Percentiles rank a stretch among this genome's conserved stretches.
Evolutionary conservation across 169 alveolate species (phyloP).

Genomic region (Plasmodium cynomolgi): DNA sequence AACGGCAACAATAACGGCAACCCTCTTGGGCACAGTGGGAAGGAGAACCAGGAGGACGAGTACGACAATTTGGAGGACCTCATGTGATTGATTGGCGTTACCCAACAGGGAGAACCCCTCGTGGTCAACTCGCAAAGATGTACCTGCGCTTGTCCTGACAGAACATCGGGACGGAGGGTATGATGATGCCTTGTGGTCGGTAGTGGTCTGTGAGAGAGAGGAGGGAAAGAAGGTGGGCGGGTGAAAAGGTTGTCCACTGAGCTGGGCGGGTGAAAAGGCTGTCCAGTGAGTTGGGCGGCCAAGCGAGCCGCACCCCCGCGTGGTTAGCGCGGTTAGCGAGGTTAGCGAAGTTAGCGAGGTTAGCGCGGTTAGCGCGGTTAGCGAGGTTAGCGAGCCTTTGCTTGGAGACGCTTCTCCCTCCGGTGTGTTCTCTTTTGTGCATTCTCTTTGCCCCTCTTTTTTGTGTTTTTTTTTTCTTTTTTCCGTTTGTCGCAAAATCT

Average conservation of each 20-base stretch:
- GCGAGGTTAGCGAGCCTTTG: no score
- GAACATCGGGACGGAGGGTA: conserved; percentile 55
- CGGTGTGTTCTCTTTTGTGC: not conserved
- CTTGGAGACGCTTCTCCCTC: not conserved
- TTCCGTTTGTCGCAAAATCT: not conserved
- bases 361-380: no score
- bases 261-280: not conserved
- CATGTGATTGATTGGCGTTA: not conserved
- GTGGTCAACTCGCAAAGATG: conserved; percentile 9
- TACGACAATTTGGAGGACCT: conserved; percentile 49
- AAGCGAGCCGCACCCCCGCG: not conserved
- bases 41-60: conserved; percentile 17
- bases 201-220: conserved; percentile 8
- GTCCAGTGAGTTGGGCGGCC: not conserved
- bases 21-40: not conserved
- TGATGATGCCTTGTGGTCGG: conserved; percentile 25
- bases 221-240: not conserved
- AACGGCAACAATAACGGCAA: no score
- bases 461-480: no score
- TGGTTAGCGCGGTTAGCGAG: no score
- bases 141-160: conserved; percentile 41
- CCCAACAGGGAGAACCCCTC: no score
- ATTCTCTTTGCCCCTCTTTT: no score
- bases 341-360: no score
- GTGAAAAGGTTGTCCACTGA: not conserved